Percentiles rank a stretch among this genome's conserved stretches.
Evolutionary conservation across 139 green algal species (phyloP).

Genomic region (Monoraphidium neglectum): DNA sequence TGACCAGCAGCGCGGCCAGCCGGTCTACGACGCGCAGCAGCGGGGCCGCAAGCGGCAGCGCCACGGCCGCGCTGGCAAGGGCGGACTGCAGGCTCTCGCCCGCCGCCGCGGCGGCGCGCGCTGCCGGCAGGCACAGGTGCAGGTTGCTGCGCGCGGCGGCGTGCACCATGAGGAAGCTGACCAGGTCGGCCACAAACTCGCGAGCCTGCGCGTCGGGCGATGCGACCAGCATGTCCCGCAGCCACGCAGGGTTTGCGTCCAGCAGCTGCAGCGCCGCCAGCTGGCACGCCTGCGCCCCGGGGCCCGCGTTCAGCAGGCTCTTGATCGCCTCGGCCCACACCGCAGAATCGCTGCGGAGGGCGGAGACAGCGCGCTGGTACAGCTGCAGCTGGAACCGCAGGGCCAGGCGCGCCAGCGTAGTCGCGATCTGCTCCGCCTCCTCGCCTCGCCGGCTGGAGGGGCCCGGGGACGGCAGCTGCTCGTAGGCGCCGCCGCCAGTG

Average conservation of each 20-base stretch:
- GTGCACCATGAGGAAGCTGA: too few relatives aligned
- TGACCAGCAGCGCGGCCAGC: too few relatives aligned
- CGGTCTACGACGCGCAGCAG: too few relatives aligned
- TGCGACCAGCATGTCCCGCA: slow-evolving; percentile 6
- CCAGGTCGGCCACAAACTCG: too few relatives aligned
- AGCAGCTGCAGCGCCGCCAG: slow-evolving; percentile 11
- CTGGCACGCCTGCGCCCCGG: slow-evolving; percentile 2
- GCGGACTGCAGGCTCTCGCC: too few relatives aligned
- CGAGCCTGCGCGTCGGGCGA: too few relatives aligned
- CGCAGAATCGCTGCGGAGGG: slow-evolving; percentile 26
- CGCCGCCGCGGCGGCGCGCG: too few relatives aligned
- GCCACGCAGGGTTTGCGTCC: slow-evolving; percentile 7
- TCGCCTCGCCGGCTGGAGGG: slow-evolving; percentile 28
- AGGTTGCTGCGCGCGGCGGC: too few relatives aligned
- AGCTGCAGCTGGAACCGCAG: slow-evolving; percentile 44
- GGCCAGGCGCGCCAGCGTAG: slow-evolving; percentile 28
- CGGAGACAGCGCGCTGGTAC: slow-evolving; percentile 25
- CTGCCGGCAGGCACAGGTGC: too few relatives aligned
- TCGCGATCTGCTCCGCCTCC: slow-evolving; percentile 42
- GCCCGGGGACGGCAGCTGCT: slow-evolving; percentile 6
- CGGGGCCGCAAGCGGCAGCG: too few relatives aligned
- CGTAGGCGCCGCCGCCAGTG: neutral
- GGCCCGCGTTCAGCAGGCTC: slow-evolving; percentile 18
- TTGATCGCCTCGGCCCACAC: slow-evolving; percentile 30
- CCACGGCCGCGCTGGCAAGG: too few relatives aligned